Percentiles rank a stretch among this genome's conserved stretches.
phyloP scores from a whole-genome alignment of 371 early-diverging fungal genomes.

The Gilbertella persicaria region DNA sequence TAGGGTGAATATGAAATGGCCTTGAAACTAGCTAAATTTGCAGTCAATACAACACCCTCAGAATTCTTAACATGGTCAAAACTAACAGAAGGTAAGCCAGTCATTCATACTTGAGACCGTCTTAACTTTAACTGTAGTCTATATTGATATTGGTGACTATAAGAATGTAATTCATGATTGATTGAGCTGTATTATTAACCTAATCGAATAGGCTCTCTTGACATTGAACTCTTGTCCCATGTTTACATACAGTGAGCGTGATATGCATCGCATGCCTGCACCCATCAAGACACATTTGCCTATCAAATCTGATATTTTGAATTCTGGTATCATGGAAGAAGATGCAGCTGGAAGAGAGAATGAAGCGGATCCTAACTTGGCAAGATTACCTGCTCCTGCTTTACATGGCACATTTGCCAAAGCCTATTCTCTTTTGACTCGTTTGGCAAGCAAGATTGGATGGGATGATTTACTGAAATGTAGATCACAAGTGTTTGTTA shows the following conservation, averaged over 20 bases:
- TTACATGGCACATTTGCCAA: conserved; percentile 89
- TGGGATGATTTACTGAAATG: conserved; percentile 93
- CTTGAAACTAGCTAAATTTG: conserved; percentile 83
- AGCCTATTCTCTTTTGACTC: conserved; percentile 84
- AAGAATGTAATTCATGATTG: conserved; percentile 61
- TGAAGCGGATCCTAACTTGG: conserved; percentile 55
- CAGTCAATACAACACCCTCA: conserved; percentile 91
- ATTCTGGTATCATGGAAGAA: conserved; percentile 67
- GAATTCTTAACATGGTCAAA: conserved; percentile 95
- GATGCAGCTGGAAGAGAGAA: conserved; percentile 66
- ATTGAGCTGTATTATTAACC: not conserved
- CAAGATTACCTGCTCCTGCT: conserved; percentile 84
- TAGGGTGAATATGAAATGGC: conserved; percentile 77
- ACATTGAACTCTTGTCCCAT: conserved; percentile 96
- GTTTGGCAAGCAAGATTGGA: conserved; percentile 80
- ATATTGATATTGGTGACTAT: conserved; percentile 83
- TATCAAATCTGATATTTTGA: conserved; percentile 66
- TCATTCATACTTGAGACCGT: not conserved
- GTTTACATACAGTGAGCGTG: conserved; percentile 92
- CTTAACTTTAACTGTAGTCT: conserved; percentile 44
- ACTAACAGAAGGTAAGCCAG: conserved; percentile 70
- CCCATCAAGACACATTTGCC: conserved; percentile 81
- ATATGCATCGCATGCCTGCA: conserved; percentile 88
- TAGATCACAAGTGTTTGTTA: conserved; percentile 90
- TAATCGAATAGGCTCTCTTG: conserved; percentile 70